Evolutionary conservation across 2,329 filamentous ascomycete species (phyloP).

Genomic region (Aspergillus neoniger): DNA sequence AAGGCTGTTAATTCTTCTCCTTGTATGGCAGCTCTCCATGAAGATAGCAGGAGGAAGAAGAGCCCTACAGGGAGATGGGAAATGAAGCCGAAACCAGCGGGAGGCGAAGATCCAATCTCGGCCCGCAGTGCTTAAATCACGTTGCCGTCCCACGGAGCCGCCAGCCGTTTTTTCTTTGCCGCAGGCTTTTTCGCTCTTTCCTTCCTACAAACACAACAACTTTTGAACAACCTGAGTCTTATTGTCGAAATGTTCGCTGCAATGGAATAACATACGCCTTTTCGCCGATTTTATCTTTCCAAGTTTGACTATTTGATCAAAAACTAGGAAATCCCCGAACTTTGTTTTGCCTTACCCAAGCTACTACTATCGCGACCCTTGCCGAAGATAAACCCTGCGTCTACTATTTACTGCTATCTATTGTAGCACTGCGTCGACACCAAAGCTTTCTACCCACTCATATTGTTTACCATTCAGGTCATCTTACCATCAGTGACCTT

Average conservation of each 20-base stretch:
- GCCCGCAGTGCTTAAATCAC: neutral
- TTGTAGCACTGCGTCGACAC: neutral
- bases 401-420: neutral
- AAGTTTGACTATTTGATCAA: neutral
- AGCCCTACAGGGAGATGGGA: too few species aligned
- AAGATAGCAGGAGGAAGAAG: too few species aligned
- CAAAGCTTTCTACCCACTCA: neutral
- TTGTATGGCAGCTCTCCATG: neutral
- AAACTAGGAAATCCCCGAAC: neutral
- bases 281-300: constrained; percentile 1
- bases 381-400: neutral
- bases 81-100: neutral
- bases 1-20: constrained; percentile 51
- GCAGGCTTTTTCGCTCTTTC: constrained; percentile 2
- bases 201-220: neutral
- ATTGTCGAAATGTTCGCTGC: neutral
- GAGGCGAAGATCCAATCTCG: neutral
- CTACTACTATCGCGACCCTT: neutral
- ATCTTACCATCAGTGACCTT: neutral
- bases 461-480: neutral
- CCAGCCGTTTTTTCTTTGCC: neutral
- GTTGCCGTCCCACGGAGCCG: neutral
- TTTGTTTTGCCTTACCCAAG: neutral
- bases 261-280: constrained; percentile 26
- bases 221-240: neutral